Evolutionary conservation across 2,329 filamentous ascomycete species (phyloP), one percentile per base, ranked within the genome.

Genomic region (Pestalotiopsis fici): DNA sequence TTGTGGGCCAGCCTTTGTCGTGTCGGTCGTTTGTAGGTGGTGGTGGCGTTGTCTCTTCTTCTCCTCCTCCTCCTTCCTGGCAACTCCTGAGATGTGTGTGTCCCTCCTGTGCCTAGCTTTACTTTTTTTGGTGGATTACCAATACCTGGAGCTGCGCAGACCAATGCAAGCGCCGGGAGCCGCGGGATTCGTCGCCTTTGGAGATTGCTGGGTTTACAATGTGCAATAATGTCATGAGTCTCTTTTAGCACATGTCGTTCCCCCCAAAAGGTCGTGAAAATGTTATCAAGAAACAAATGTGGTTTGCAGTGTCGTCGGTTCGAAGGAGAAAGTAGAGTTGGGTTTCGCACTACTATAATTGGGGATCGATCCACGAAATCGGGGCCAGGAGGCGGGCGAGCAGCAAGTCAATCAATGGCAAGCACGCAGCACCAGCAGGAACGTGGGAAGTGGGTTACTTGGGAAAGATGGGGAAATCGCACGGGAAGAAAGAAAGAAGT

Each of bases 1-100:
- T 86, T 63, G 54, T 65, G 5, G 11, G 55, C 21, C 57, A 4
- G 15, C 9, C 4, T 28, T 47, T 25, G 21, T 64, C 65, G 27
- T 5, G 21, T 37, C 39, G n/a, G 59, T 39, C 18, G 47, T 39
- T 62, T 4, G 15, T 68, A 39, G 21, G 0, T n/a, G 31, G n/a
- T 60, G n/a, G 43, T 50, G 6, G 43, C n/a, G 43, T 15, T 21
- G 18, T 50, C 43, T 50, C 21, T 50, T 21, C 9, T 50, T 50
- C 43, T 21, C n/a, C 18, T 23, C 43, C 43, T 50, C 43, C 18
- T 50, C 43, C 47, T n/a, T 2, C 47, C 7, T 11, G 55, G 21
- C 11, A 13, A 18, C 43, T 50, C 43, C 43, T 50, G 43, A 50
- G 43, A 50, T 50, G 18, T n/a, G 31, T 21, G 43, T 18, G 43